Base-by-base conservation (phyloP, 306 rosid species). In the Corylus heterophylla region DNA sequence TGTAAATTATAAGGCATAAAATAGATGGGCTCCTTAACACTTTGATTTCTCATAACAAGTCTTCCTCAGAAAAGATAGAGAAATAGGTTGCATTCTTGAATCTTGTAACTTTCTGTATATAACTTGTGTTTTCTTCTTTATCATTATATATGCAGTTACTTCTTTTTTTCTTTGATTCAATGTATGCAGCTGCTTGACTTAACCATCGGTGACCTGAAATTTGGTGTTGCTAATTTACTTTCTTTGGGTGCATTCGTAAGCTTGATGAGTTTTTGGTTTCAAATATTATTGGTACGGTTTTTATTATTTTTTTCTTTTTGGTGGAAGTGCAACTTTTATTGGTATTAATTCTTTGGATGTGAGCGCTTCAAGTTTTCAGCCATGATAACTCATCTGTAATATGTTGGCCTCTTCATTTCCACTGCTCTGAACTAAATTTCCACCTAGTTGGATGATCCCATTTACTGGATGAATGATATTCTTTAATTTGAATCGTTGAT, bases 161-260 rank as follows among this genome's bases (percentile, higher is more conserved):
- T 39, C 6, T 42, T 42, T 42, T 42, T 42, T 5, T 42, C 45
- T 5, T 5, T 42, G 45, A 6, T 42, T 42, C 8, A 8, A 42
- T 42, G 45, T 42, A 42, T 42, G 45, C 7, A 42, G 45, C 45
- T 42, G 45, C 45, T 42, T 6, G 20, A n/a, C 62, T n/a, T 22
- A 55, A 55, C 27, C 25, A 42, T 42, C 6, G 12, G 62, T 55
- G 62, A 17, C 20, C 62, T 55, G 45, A 54, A 55, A n/a, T 55
- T 55, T 18, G 27, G 20, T 55, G 20, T 17, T 55, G 62, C 4
- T n/a, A 55, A 55, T 55, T 17, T 55, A 55, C 62, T 55, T 20
- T 55, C 62, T 55, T 55, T 55, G 62, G 62, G 62, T 55, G 62
- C 62, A 8, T 55, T 55, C 62, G 7, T 55, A n/a, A 55, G n/a